Conservation (phyloP, 257 asterid species). For the Nemophila menziesii region DNA sequence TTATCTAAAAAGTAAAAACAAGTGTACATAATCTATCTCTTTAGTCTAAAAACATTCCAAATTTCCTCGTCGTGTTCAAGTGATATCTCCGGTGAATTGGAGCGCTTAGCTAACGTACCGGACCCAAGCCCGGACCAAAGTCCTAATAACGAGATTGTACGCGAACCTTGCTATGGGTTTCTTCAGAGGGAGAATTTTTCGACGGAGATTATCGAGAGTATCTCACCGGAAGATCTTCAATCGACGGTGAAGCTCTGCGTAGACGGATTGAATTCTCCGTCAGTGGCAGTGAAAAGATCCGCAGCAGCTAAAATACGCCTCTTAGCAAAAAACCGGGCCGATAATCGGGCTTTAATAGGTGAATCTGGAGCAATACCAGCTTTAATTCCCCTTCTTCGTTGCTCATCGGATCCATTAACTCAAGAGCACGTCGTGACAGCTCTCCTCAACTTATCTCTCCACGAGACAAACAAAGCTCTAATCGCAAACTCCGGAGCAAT, state of each 20-base stretch:
- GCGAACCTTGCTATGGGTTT: constrained; percentile 66
- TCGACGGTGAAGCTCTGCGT: no score
- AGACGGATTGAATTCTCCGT: constrained; percentile 51
- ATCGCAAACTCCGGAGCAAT: constrained; percentile 49
- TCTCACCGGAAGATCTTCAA: no score
- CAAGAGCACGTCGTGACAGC: constrained; percentile 84
- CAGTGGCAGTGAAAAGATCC: constrained; percentile 56
- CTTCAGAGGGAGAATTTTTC: constrained; percentile 61
- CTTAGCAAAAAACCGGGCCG: constrained; percentile 68
- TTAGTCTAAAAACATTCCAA: constrained; percentile 59
- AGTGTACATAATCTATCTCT: no score
- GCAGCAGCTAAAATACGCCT: constrained; percentile 80
- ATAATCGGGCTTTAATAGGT: no score
- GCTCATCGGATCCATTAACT: constrained; percentile 68
- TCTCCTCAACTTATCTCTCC: constrained; percentile 92
- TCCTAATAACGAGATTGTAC: constrained; percentile 10
- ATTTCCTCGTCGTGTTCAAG: constrained; percentile 81
- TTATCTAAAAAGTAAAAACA: no score
- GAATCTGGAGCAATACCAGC: constrained; percentile 84
- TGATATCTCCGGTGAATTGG: constrained; percentile 81
- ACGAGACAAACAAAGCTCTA: constrained; percentile 50
- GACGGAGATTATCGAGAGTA: no score
- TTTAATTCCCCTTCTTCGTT: constrained; percentile 62
- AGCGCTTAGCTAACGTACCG: constrained; percentile 60
- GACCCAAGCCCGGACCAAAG: constrained; percentile 24